Base-by-base conservation (phyloP, 768 basidiomycete genomes). In the Filobasidium wieringae region DNA sequence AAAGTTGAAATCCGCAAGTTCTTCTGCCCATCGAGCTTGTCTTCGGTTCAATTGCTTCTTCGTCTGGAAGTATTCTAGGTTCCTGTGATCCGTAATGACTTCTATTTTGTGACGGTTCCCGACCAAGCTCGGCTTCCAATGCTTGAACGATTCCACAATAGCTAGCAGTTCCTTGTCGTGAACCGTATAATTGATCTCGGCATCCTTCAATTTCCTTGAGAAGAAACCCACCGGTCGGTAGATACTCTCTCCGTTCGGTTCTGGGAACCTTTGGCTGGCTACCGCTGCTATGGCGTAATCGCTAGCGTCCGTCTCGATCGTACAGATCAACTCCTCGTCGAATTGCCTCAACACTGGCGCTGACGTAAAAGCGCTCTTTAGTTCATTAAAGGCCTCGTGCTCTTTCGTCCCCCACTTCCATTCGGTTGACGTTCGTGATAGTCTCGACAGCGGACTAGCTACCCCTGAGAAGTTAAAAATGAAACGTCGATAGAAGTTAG, bases 141-240 rank as follows among this genome's bases (percentile, higher is more conserved):
- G 30, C 17, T 19, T 19, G 27, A 65, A 53, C 0, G 72, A 70
- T 29, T 66, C 31, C n/a, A 81, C 66, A 45, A 81, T 75, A 0
- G 77, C 78, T 0, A 81, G 70, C 14, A 81, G 66, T 68, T 82
- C 80, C 61, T 78, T 77, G 58, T 82, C 76, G 57, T 80, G 74
- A 19, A 79, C 76, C 14, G 78, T 68, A 59, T 82, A 81, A 27
- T 81, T 81, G 1, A 66, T 29, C 62, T 82, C 76, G 0, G 76
- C 65, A 0, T 61, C 31, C 11, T 58, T 65, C 29, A 65, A 49
- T 33, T 55, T 54, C 7, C 64, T 27, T 40, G 64, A 65, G 15
- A 29, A 51, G 40, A 65, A 60, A 6, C 55, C 62, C 7, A 65
- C 40, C 17, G 64, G 64, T 19, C 43, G 55, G 4, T 45, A 31